Evolutionary conservation across 768 basidiomycete species (phyloP), one percentile per base, ranked within the genome.

Genomic region (Serendipita sp.): DNA sequence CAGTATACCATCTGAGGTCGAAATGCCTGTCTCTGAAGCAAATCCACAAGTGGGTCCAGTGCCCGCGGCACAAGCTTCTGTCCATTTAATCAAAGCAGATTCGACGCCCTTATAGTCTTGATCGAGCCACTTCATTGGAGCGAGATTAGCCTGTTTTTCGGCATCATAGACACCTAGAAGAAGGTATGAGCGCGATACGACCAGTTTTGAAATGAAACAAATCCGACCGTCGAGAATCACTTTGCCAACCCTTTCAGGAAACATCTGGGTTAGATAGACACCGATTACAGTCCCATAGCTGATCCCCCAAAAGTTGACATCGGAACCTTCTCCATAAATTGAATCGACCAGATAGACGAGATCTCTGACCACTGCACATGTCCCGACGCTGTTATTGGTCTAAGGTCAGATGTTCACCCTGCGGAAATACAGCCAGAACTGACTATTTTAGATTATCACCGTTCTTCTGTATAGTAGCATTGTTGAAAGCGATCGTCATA

Each of bases 251-350:
- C 65, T 52, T 18, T 66, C 47, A 7, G 65, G 65, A 35, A 66
- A 66, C 65, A 66, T 66, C n/a, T 63, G 47, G 3, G 63, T 64
- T 8, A 66, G 35, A 38, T 66, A 66, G 28, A 30, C 23, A 10
- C 63, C 65, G 16, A 66, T 18, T 13, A 52, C 36, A 18, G 65
- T 46, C 5, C 65, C 65, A 32, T 66, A 66, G 13, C 52, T 28
- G 18, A 47, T 32, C n/a, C 65, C 56, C 54, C 41, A 60, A 45
- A 58, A 65, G 38, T 60, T 65, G 56, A 65, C 2, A 35, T 54
- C 35, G 41, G 38, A 30, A 16, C 58, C 65, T 16, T 34, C 54
- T 16, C 58, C 65, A 16, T 58, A 58, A 4, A 46, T 28, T 5
- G 36, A 23, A 28, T 41, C 65, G 15, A 65, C 36, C 5, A 60